Evolutionary conservation across 257 asterid genomes (phyloP), one percentile per base, ranked within the genome.

Genomic region (Knoxia roxburghii): DNA sequence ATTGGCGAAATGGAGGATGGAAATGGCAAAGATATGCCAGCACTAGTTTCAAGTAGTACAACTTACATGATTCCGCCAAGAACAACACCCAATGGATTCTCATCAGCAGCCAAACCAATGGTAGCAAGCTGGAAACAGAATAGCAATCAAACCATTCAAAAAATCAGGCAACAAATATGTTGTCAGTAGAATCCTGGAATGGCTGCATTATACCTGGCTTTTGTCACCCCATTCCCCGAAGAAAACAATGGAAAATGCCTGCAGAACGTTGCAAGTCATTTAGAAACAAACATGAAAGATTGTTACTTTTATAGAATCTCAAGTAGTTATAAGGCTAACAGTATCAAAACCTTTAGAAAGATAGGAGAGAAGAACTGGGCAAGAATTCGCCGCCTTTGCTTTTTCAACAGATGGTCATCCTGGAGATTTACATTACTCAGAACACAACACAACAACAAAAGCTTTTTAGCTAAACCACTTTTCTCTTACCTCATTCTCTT

Each of bases 221-320:
- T 85, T 92, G 77, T 92, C 98, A 18, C 97, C 98, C 91, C 90
- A 92, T 85, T 92, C 98, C 56, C 98, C 97, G 56, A 92, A 92
- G 86, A 92, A 89, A 57, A 97, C 89, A 76, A 92, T 87, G 63
- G 98, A 92, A 74, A 92, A 92, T 20, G 98, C 98, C 97, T 92
- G 72, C 75, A 78, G 73, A 75, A 64, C 53, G 45, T 59, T 39
- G 37, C 61, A 67, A 59, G 5, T 7, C 20, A 30, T 49, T 56
- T 43, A 58, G 56, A 43, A 24, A 55, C 24, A 68, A 23, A 71
- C 55, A 54, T 65, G 50, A 59, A 37, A 37, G 6, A 37, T 37
- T 54, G 68, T 24, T 41, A 73, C 77, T 35, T 69, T 76, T 68
- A 27, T 35, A n/a, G 37, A 27, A 70, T 51, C 26, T 30, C 61